Percentiles rank a stretch among this genome's conserved stretches.
Conservation (phyloP, 257 asterid species). For the Solanum rostratum region DNA sequence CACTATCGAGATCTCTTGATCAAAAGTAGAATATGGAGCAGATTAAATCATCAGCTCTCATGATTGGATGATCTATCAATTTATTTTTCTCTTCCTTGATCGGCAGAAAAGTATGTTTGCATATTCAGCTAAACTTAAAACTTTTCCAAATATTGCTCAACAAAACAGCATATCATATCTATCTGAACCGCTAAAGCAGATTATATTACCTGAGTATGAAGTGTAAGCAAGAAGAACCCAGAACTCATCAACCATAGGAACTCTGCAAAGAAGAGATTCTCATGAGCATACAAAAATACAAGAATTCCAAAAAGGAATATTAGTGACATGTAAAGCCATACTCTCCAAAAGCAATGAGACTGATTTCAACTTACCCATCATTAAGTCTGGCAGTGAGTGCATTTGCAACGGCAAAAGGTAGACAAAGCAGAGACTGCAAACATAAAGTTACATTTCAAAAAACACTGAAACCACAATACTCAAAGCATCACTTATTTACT, state of each 20-base stretch:
- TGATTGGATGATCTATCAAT: neutral
- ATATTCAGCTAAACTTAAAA: neutral
- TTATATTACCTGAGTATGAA: constrained; percentile 44
- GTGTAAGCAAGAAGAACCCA: constrained; percentile 73
- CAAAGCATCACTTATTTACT: neutral
- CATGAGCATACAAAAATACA: neutral
- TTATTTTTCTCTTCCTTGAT: neutral
- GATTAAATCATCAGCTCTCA: neutral
- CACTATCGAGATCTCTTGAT: neutral
- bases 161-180: neutral
- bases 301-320: neutral
- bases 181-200: neutral
- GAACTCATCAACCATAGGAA: constrained; percentile 76
- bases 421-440: constrained; percentile 73
- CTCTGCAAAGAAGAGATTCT: constrained; percentile 38
- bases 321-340: neutral
- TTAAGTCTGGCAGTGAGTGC: constrained; percentile 81
- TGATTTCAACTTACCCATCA: constrained; percentile 51
- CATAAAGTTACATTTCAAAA: neutral
- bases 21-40: neutral
- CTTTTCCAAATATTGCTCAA: neutral
- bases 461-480: neutral
- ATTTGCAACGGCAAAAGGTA: constrained; percentile 89
- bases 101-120: neutral
- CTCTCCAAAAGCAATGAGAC: neutral